These are phyloP conservation scores for Aureobasidium sp. DNA, from an alignment of 2,329 filamentous ascomycete species.

Conservation along the genomic window DNA sequence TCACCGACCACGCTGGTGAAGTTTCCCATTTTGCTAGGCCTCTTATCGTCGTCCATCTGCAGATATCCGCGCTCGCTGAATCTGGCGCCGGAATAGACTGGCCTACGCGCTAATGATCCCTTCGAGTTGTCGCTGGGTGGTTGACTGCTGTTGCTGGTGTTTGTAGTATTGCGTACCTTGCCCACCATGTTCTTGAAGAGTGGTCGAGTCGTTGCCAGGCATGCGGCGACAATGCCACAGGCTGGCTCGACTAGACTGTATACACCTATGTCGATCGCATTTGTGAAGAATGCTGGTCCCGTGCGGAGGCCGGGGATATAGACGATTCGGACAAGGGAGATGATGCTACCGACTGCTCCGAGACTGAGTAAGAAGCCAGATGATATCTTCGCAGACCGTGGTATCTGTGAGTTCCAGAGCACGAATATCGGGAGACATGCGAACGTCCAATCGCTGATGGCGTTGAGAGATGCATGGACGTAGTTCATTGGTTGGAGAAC, in stretches of 20 bases:
- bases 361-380: constrained; percentile 33
- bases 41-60: neutral
- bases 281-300: constrained; percentile 19
- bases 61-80: neutral
- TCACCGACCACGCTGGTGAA: neutral
- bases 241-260: constrained; percentile 25
- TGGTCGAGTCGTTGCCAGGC: constrained; percentile 25
- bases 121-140: neutral
- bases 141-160: neutral
- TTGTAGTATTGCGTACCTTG: neutral
- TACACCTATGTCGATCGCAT: constrained; percentile 20
- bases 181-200: constrained; percentile 15
- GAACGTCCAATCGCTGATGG: constrained; percentile 27
- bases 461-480: constrained; percentile 26
- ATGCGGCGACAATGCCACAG: constrained; percentile 25
- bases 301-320: constrained; percentile 17
- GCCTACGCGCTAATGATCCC: neutral
- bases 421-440: constrained; percentile 27
- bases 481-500: constrained; percentile 3
- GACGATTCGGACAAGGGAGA: constrained; percentile 18
- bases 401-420: constrained; percentile 19
- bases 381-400: constrained; percentile 31
- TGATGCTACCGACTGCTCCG: constrained; percentile 23
- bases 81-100: neutral
- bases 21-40: neutral